Evolutionary conservation across 148 eudicot genomes (phyloP).

Genomic region (Vaccinium darrowii): DNA sequence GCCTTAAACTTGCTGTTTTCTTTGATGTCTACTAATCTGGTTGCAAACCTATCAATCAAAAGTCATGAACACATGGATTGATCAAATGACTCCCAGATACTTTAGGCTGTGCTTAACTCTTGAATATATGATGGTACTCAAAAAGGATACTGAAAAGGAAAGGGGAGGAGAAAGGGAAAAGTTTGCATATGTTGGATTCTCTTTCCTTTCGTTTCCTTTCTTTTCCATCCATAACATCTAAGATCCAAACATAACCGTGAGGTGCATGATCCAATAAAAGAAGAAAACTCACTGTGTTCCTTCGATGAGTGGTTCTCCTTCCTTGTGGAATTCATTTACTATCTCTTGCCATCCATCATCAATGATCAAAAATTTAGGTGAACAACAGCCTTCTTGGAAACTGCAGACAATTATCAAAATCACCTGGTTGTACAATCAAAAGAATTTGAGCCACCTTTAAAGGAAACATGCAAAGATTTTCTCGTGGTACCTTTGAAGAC

Average conservation of each 20-base stretch:
- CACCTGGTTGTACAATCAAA: background rate
- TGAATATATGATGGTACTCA: background rate
- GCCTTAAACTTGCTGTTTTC: constrained; percentile 8
- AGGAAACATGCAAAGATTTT: background rate
- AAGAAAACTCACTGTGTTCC: constrained; percentile 2
- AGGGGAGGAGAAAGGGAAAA: background rate
- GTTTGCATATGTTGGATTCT: background rate
- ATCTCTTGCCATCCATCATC: constrained; percentile 13
- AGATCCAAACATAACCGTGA: background rate
- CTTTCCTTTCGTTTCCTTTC: background rate
- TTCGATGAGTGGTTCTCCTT: background rate
- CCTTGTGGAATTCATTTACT: constrained; percentile 7
- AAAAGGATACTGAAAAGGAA: background rate
- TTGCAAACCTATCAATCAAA: background rate
- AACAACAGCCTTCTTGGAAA: background rate
- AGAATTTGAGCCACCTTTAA: background rate
- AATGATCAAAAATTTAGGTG: background rate
- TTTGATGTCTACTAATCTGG: constrained; percentile 10
- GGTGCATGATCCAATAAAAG: background rate
- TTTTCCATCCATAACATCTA: background rate
- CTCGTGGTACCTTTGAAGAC: background rate
- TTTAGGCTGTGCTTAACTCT: background rate
- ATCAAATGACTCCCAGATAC: background rate
- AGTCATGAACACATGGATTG: background rate
- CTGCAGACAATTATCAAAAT: background rate